Evolutionary conservation across 306 rosid genomes (phyloP).

Genomic region (Vigna trinervia): DNA sequence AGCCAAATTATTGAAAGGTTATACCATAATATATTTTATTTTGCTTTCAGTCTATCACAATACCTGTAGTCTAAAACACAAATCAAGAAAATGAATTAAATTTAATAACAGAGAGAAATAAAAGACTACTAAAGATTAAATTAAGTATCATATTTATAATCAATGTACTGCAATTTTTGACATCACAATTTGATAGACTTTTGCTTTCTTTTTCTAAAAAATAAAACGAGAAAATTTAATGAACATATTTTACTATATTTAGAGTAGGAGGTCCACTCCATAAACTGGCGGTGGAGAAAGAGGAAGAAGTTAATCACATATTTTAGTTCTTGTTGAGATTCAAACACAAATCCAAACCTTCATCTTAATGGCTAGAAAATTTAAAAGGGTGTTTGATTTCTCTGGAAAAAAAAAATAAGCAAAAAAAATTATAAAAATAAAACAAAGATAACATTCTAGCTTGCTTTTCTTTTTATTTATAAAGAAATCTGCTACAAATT

Average conservation of each 20-base stretch:
- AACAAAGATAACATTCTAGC: neutral
- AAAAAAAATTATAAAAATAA: neutral
- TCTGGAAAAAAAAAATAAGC: neutral
- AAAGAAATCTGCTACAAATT: neutral
- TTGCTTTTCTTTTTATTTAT: neutral
- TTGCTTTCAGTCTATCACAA: too few species aligned
- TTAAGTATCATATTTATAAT: too few species aligned
- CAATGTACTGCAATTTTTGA: too few species aligned
- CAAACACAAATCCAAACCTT: slow-evolving; percentile 4
- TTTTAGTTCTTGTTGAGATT: neutral
- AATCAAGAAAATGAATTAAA: too few species aligned
- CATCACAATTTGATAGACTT: too few species aligned
- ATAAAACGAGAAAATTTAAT: neutral
- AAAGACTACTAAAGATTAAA: too few species aligned
- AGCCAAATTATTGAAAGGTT: too few species aligned
- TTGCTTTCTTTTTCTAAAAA: too few species aligned
- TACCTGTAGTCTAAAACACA: too few species aligned
- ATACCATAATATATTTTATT: too few species aligned
- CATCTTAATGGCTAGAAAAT: neutral
- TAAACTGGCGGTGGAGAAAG: neutral
- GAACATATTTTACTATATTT: neutral
- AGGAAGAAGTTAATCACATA: neutral
- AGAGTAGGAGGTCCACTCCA: neutral
- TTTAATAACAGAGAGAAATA: too few species aligned
- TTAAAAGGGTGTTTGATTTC: neutral